phyloP scores from a whole-genome alignment of 495 filamentous ascomycete genomes.

The Chaetomium tenue region DNA sequence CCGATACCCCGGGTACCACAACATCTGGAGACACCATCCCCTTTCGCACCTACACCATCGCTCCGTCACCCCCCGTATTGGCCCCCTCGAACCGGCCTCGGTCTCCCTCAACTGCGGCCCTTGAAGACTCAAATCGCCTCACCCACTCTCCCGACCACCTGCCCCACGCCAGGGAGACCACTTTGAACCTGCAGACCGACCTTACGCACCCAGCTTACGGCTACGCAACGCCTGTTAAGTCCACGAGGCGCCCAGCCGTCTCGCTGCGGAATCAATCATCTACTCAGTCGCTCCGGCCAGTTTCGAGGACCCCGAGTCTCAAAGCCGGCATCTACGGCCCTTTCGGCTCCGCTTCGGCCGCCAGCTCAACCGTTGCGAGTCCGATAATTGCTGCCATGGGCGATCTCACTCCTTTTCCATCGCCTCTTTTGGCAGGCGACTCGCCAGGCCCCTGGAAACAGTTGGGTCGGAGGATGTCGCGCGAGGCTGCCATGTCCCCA shows the following conservation, averaged over 20 bases:
- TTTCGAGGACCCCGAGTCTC: slow-evolving; percentile 50
- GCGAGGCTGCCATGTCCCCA: slow-evolving; percentile 27
- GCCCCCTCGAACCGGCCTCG: slow-evolving; percentile 1
- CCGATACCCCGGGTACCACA: slow-evolving; percentile 20
- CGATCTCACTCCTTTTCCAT: slow-evolving; percentile 90
- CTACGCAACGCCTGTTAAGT: slow-evolving; percentile 30
- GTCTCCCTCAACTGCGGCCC: slow-evolving; percentile 14
- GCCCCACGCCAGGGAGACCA: slow-evolving; percentile 25
- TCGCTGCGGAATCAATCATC: slow-evolving; percentile 43
- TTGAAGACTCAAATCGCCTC: slow-evolving; percentile 22
- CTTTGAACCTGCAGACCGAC: slow-evolving; percentile 42
- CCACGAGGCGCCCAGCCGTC: slow-evolving; percentile 31
- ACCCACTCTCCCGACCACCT: slow-evolving; percentile 24
- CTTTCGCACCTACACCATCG: slow-evolving; percentile 38
- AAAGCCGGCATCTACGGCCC: slow-evolving; percentile 38
- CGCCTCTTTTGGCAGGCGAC: slow-evolving; percentile 69
- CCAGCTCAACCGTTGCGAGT: slow-evolving; percentile 47
- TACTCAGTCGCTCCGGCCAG: slow-evolving; percentile 41
- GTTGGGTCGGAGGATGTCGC: slow-evolving; percentile 34
- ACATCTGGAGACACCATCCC: slow-evolving; percentile 27
- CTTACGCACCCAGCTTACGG: slow-evolving; percentile 28
- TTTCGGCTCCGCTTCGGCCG: slow-evolving; percentile 41
- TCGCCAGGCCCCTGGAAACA: slow-evolving; percentile 71
- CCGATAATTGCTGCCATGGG: slow-evolving; percentile 78
- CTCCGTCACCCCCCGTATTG: slow-evolving; percentile 34